Evolutionary conservation across 176 grass and related monocot species (phyloP).

Genomic region (Juncus inflexus): DNA sequence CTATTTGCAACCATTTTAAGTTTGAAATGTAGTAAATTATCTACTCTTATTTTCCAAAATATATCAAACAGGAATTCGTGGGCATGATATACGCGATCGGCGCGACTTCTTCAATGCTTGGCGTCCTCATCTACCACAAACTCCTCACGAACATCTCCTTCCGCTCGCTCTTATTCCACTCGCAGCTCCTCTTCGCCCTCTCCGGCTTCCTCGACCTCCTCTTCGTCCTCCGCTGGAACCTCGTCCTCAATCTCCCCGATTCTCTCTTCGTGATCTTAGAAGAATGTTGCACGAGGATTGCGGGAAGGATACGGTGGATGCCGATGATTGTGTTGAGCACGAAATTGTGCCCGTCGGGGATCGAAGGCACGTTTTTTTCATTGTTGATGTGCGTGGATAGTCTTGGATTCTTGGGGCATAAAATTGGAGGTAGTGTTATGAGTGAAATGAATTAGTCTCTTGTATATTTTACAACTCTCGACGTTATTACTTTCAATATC

Average conservation of each 20-base stretch:
- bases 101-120: conserved; percentile 72
- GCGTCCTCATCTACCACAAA: conserved; percentile 91
- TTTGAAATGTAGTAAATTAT: not conserved
- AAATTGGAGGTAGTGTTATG: conserved; percentile 25
- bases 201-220: conserved; percentile 68
- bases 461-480: no score
- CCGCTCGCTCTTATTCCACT: conserved; percentile 71
- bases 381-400: conserved; percentile 91
- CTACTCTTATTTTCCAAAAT: not conserved
- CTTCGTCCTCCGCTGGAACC: conserved; percentile 89
- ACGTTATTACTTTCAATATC: no score
- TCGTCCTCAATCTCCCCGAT: conserved; percentile 57
- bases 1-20: not conserved
- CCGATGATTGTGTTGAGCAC: conserved; percentile 89
- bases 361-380: conserved; percentile 84
- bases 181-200: conserved; percentile 57
- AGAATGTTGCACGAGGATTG: conserved; percentile 52
- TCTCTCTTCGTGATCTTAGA: conserved; percentile 57
- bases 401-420: conserved; percentile 49
- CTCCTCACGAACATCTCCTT: conserved; percentile 59
- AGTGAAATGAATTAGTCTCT: no score
- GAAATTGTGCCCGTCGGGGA: conserved; percentile 59
- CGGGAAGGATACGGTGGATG: conserved; percentile 54
- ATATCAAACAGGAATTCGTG: conserved; percentile 67
- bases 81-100: conserved; percentile 71